A percentile compares a stretch with the other conserved stretches of the same genome.
Evolutionary conservation across 78 protist genomes (phyloP).

Genomic region (Chrysochromulina parva): DNA sequence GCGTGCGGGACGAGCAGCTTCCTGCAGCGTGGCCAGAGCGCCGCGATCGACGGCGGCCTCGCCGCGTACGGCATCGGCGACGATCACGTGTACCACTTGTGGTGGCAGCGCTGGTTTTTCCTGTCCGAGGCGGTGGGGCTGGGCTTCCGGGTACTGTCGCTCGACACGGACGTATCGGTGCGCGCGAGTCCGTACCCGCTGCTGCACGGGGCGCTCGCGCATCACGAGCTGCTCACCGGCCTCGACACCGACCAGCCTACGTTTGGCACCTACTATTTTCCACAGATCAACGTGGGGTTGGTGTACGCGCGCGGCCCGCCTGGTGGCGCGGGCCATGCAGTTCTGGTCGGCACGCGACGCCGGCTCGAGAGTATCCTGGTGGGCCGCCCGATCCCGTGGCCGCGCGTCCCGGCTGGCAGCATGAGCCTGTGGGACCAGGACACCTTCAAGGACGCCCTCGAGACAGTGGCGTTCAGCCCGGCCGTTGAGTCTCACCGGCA

Average conservation of each 20-base stretch:
- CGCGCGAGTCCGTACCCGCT: not conserved
- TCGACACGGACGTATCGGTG: not conserved
- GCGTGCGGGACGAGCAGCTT: not conserved
- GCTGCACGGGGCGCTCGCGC: not conserved
- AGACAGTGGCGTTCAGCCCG: not conserved
- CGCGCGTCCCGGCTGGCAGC: not conserved
- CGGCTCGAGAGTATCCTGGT: not conserved
- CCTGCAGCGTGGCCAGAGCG: not conserved
- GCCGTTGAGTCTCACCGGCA: not conserved
- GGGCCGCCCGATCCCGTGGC: not conserved
- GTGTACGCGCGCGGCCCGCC: not conserved
- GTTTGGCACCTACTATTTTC: not conserved
- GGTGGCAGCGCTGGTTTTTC: not conserved
- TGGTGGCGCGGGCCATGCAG: not conserved
- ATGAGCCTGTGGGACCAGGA: not conserved
- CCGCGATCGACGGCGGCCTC: not conserved
- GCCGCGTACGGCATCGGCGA: not conserved
- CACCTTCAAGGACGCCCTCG: not conserved
- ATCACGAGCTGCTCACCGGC: not conserved
- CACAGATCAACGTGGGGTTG: not conserved
- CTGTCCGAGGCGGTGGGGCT: not conserved
- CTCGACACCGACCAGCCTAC: not conserved
- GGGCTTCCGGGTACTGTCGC: not conserved
- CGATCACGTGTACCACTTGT: not conserved
- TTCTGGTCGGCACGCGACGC: not conserved